Conservation (phyloP, 1,139 yeast genomes). For the Candida tropicalis region DNA sequence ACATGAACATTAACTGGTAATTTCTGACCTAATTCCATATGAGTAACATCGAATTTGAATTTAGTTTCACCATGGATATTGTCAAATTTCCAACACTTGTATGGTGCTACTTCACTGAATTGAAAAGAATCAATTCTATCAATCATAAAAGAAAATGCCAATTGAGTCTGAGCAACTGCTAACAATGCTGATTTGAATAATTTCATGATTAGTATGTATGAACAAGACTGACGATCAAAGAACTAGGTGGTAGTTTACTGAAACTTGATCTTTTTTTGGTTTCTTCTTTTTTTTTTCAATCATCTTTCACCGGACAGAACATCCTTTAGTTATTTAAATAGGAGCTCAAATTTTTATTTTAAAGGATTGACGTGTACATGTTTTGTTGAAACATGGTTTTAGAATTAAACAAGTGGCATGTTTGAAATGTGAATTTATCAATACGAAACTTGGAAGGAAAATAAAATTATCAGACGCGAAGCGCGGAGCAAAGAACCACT, state of each 20-base stretch:
- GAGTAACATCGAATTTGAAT: background rate
- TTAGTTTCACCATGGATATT: background rate
- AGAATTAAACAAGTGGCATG: background rate
- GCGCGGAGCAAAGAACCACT: too few species aligned
- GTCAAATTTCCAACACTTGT: constrained; percentile 3
- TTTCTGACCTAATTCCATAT: background rate
- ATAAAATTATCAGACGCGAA: too few species aligned
- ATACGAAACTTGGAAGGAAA: background rate
- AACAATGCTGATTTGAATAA: background rate
- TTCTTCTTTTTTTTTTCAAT: background rate
- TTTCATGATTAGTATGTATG: background rate
- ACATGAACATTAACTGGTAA: constrained; percentile 6
- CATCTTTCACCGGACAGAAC: background rate
- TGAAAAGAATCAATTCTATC: constrained; percentile 1
- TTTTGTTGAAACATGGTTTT: background rate
- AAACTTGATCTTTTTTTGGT: background rate
- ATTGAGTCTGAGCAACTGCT: background rate
- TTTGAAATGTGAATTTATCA: background rate
- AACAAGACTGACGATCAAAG: too few species aligned
- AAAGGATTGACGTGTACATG: constrained; percentile 6
- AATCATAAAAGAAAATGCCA: background rate
- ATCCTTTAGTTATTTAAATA: background rate
- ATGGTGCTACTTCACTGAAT: background rate
- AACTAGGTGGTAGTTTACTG: too few species aligned
- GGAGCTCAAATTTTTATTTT: background rate